Evolutionary conservation across 2,329 filamentous ascomycete genomes (phyloP).

Genomic region (Davidsoniella eucalypti): DNA sequence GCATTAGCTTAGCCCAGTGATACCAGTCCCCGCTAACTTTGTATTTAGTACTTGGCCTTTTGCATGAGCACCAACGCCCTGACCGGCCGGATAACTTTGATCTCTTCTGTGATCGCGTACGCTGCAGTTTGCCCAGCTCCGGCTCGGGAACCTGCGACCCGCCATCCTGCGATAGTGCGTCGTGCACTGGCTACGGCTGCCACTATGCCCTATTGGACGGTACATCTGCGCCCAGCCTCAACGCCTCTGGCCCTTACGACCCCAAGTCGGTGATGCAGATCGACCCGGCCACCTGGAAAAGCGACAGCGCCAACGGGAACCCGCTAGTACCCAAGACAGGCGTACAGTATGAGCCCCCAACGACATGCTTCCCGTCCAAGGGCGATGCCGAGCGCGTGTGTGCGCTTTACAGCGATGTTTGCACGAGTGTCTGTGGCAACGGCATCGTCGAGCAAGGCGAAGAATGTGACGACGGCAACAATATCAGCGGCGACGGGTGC

Average conservation of each 20-base stretch:
- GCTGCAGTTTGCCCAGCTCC: background rate
- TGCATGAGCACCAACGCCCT: constrained; percentile 9
- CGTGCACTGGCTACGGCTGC: constrained; percentile 12
- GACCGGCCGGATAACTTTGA: constrained; percentile 2
- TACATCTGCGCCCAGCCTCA: background rate
- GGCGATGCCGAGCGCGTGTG: constrained; percentile 7
- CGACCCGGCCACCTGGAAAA: background rate
- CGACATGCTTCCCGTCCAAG: background rate
- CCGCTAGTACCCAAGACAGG: background rate
- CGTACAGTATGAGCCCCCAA: background rate
- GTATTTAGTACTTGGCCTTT: constrained; percentile 5
- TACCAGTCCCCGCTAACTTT: background rate
- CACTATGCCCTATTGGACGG: constrained; percentile 1
- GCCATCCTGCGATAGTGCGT: background rate
- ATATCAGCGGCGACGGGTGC: background rate
- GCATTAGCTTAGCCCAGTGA: background rate
- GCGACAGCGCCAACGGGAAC: background rate
- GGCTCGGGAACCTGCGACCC: background rate
- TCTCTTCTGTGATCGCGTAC: constrained; percentile 7
- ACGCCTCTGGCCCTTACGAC: constrained; percentile 4
- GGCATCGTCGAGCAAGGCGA: constrained; percentile 7
- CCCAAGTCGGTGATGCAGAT: constrained; percentile 11
- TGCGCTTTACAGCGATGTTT: background rate
- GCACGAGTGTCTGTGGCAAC: constrained; percentile 9
- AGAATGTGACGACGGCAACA: constrained; percentile 8